A percentile compares a stretch with the other conserved stretches of the same genome.
Evolutionary conservation across 208 protist species (phyloP).

Genomic region (Leishmania lainsoni): DNA sequence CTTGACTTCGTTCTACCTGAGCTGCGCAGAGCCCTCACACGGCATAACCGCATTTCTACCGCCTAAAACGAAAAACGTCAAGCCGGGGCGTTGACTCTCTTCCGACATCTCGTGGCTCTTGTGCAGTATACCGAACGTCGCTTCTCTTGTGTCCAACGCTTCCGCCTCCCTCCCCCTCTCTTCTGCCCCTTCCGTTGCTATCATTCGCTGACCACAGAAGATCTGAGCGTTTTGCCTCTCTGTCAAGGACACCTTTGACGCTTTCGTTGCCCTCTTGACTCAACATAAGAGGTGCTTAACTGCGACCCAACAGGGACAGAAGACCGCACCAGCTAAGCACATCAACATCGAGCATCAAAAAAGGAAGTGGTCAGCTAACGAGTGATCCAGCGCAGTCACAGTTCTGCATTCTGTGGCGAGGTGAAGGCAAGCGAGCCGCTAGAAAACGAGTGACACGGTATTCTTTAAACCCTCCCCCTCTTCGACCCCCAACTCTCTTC

Average conservation of each 20-base stretch:
- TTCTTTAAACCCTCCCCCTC: background rate
- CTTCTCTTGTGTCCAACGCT: background rate
- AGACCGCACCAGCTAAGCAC: background rate
- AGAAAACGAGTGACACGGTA: background rate
- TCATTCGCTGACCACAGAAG: background rate
- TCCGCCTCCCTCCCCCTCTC: background rate
- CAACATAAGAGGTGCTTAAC: conserved; percentile 2
- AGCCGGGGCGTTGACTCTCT: background rate
- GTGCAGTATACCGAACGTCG: background rate
- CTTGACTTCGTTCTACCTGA: background rate
- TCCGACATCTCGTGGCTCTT: background rate
- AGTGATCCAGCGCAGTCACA: background rate
- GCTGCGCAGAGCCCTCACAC: background rate
- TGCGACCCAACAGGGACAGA: background rate
- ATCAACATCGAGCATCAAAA: background rate
- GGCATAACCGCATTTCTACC: background rate
- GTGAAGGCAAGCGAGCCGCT: background rate
- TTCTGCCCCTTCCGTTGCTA: background rate
- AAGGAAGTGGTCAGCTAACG: too few relatives aligned
- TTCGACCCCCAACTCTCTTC: background rate
- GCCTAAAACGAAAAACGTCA: background rate
- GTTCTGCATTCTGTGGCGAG: background rate
- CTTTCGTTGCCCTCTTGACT: background rate
- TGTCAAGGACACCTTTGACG: background rate
- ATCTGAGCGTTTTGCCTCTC: background rate